A percentile compares a stretch with the other conserved stretches of the same genome.
These are phyloP conservation scores for Paecilomyces fulvus DNA, from an alignment of 2,329 filamentous ascomycete genomes.

Conservation along the genomic window DNA sequence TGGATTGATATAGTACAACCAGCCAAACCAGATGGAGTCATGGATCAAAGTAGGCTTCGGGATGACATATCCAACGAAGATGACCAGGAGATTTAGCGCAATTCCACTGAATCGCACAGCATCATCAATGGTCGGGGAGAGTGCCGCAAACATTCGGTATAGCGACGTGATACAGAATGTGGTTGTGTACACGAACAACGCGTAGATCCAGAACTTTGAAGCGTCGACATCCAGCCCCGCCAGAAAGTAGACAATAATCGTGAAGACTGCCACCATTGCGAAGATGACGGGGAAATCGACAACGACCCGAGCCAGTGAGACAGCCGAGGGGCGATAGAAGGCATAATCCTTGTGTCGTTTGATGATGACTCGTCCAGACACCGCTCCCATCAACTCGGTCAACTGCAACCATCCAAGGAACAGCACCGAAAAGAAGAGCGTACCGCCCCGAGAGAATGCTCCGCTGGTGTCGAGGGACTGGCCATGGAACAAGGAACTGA, in stretches of 20 bases:
- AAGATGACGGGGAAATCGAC: constrained; percentile 56
- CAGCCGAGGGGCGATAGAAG: constrained; percentile 61
- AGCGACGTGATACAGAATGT: constrained; percentile 56
- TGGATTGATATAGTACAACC: constrained; percentile 50
- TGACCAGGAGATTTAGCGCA: constrained; percentile 51
- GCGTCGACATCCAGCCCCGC: constrained; percentile 49
- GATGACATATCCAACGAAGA: constrained; percentile 60
- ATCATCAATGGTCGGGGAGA: constrained; percentile 57
- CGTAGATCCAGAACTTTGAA: constrained; percentile 59
- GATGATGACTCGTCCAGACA: constrained; percentile 61
- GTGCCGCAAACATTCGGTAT: constrained; percentile 58
- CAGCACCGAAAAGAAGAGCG: constrained; percentile 58
- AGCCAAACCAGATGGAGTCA: constrained; percentile 59
- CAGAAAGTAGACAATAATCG: constrained; percentile 60
- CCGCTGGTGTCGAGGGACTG: constrained; percentile 51
- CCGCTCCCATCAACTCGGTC: constrained; percentile 68
- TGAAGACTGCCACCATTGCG: constrained; percentile 51
- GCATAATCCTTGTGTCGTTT: constrained; percentile 60
- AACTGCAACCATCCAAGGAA: constrained; percentile 66
- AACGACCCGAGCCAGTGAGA: constrained; percentile 53
- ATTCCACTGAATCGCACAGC: constrained; percentile 58
- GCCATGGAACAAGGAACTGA: constrained; percentile 71
- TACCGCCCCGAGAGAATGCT: constrained; percentile 55
- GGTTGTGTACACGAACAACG: constrained; percentile 55
- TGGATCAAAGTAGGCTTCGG: constrained; percentile 52